Base-by-base conservation (phyloP, 176 grass and related monocot genomes). In the Musa acuminata region DNA sequence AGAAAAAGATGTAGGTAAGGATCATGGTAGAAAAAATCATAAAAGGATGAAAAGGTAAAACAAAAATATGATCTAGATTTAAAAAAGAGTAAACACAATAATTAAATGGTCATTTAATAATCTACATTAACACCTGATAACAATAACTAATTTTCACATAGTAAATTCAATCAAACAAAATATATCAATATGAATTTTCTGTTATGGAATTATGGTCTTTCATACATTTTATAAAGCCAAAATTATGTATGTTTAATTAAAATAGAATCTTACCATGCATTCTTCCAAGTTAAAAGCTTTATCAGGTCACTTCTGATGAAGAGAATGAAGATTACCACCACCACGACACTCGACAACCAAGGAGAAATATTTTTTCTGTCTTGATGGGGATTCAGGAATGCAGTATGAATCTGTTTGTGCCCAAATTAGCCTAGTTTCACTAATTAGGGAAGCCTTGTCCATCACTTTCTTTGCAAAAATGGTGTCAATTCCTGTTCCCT, bases 401-500 rank as follows among this genome's bases (percentile, higher is more conserved):
- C 35, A 5, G 74, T 6, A 76, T 14, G 48, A 64, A 76, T 76
- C 74, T 49, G 20, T 77, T 64, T 77, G 75, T 24, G 75, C 58
- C n/a, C 43, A n/a, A 13, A 77, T 11, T 64, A 77, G 75, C 48
- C 26, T 77, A 16, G 65, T 77, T 52, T 60, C 52, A 51, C 59
- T 77, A 49, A 52, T 60, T 51, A 77, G 75, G 6, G 60, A 77
- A 20, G 60, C 43, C 19, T 77, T 77, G 14, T 77, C 59, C 60
- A 77, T 77, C 29, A 77, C 48, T 59, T 64, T 77, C 29, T 27
- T 77, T n/a, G 74, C 58, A 52, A 64, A 77, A 51, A 51, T 24
- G 35, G 74, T 52, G 27, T 49, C 25, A 14, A 59, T 77, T 12
- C 48, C 59, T 35, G 74, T 77, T 12, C 48, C 59, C 43, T 64